These are phyloP conservation scores for Urtica urens DNA, from an alignment of 306 rosid species.

Conservation along the genomic window DNA sequence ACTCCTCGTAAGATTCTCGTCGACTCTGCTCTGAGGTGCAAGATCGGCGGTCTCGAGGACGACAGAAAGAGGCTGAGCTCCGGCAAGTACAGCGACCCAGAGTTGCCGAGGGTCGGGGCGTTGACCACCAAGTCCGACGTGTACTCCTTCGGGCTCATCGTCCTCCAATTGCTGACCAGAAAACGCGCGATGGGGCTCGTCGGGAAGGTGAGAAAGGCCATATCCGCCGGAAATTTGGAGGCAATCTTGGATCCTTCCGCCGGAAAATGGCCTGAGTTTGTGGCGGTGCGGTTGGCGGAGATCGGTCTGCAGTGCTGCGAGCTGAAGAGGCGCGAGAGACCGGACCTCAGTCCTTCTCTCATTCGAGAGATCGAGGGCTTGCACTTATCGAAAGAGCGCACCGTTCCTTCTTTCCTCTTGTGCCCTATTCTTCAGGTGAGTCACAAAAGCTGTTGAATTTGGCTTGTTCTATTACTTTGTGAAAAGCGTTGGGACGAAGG, in stretches of 20 bases:
- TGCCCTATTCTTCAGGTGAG: conserved; percentile 81
- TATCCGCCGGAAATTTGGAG: conserved; percentile 38
- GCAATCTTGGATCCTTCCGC: conserved; percentile 59
- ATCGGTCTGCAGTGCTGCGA: conserved; percentile 77
- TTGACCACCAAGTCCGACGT: conserved; percentile 67
- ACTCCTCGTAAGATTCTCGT: conserved; percentile 57
- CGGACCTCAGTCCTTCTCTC: conserved; percentile 56
- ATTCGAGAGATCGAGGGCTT: conserved; percentile 70
- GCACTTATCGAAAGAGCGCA: conserved; percentile 56
- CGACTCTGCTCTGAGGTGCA: conserved; percentile 60
- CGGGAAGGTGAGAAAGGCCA: conserved; percentile 43
- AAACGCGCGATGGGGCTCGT: conserved; percentile 52
- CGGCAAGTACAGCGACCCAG: conserved; percentile 64
- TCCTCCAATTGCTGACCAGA: conserved; percentile 73
- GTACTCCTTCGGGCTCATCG: conserved; percentile 71
- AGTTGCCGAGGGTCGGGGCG: conserved; percentile 54
- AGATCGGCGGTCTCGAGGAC: conserved; percentile 73
- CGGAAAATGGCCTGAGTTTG: conserved; percentile 65
- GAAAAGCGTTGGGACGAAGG: conserved; percentile 11
- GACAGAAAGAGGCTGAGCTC: conserved; percentile 62
- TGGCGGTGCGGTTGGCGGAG: conserved; percentile 41
- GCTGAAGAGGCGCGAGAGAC: conserved; percentile 52
- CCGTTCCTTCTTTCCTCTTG: conserved; percentile 63
- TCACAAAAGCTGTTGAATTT: too few species aligned
- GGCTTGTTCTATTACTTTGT: neutral